Evolutionary conservation across 805 yeast genomes (phyloP).

Genomic region (Crinitomyces ghanaensis): DNA sequence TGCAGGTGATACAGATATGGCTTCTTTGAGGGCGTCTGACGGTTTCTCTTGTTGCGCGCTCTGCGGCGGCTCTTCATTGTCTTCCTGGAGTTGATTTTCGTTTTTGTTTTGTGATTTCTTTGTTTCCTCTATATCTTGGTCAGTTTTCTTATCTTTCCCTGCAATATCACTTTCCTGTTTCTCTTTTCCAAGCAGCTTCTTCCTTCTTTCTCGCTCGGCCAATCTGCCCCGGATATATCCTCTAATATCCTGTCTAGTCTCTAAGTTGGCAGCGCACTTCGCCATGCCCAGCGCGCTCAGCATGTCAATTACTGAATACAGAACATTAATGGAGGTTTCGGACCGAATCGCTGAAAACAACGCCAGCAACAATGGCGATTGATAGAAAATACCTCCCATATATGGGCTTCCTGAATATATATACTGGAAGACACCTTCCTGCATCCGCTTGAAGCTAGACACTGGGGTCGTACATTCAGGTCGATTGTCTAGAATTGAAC

Average conservation of each 20-base stretch:
- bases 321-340: conserved; percentile 21
- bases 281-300: conserved; percentile 42
- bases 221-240: neutral
- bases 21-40: no score
- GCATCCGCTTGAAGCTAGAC: conserved; percentile 48
- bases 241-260: neutral
- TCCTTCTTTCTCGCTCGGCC: neutral
- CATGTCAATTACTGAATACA: conserved; percentile 52
- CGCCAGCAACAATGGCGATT: conserved; percentile 62
- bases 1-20: conserved; percentile 28
- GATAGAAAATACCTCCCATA: conserved; percentile 79
- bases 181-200: no score
- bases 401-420: conserved; percentile 52
- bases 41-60: no score
- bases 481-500: conserved; percentile 33
- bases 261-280: conserved; percentile 4
- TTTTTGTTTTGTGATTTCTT: no score
- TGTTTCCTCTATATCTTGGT: no score
- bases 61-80: no score
- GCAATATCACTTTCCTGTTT: neutral
- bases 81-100: no score
- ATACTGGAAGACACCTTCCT: conserved; percentile 57
- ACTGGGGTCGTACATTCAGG: conserved; percentile 65
- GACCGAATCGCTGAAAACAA: conserved; percentile 32
- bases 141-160: neutral